Base-by-base conservation (phyloP, 1,284 basidiomycete species). In the Hymenochaete sp. region DNA sequence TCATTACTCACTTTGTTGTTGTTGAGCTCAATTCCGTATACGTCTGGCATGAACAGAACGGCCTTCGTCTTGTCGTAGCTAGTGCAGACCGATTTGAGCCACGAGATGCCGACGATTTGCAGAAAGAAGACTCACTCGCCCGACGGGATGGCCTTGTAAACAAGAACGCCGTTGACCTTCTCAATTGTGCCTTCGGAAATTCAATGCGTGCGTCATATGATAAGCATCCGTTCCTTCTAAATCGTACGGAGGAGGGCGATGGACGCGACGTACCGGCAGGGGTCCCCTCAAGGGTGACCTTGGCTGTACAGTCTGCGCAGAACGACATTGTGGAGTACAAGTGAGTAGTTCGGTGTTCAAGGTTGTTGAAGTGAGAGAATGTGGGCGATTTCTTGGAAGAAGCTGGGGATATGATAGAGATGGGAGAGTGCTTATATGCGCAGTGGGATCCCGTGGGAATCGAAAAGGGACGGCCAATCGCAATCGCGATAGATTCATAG, bases 21-120 rank as follows among this genome's bases (percentile, higher is more conserved):
- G 57, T 65, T 51, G 14, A 77, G 62, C n/a, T 70, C 65, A 22
- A 77, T 57, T 6, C 84, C 85, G 53, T 83, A 84, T 42, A 78
- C 68, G 54, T 87, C 84, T 6, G 76, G 58, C 25, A 82, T 54
- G 59, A 71, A 71, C 31, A 79, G 65, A 45, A 84, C 50, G 24
- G 71, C 75, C 56, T 79, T 78, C 54, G 75, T 67, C 53, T 75
- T 75, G 31, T 68, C 55, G 49, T 75, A 77, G 13, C 38, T 42
- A 36, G 10, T 38, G 18, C 16, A 45, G 21, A 25, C 37, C n/a
- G 19, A 45, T 33, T 2, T 25, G 11, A 9, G 14, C 19, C 28
- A 47, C 24, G 16, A 22, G 38, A 44, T 39, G 36, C 13, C 25
- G 9, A n/a, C 27, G 21, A 11, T 28, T 8, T 13, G 27, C 14